phyloP scores from a whole-genome alignment of 2,329 filamentous ascomycete species.

The Ophiocordyceps camponoti-leonardi region DNA sequence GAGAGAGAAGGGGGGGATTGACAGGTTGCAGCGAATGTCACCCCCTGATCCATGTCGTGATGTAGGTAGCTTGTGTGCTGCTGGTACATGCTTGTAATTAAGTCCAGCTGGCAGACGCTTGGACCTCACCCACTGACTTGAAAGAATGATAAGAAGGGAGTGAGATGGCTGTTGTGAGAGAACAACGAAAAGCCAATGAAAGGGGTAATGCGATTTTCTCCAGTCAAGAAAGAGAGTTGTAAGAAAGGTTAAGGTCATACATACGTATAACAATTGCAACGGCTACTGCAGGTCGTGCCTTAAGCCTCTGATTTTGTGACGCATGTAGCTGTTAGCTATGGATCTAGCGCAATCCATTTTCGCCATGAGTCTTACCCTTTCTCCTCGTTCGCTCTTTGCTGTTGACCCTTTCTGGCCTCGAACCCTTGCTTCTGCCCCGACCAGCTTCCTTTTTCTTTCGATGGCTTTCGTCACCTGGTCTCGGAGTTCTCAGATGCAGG shows the following conservation, averaged over 20 bases:
- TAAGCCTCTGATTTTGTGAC: not conserved
- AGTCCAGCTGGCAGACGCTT: not conserved
- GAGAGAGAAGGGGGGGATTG: not conserved
- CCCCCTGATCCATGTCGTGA: not conserved
- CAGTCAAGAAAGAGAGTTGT: not conserved
- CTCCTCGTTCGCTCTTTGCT: not conserved
- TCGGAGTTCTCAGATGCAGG: not conserved
- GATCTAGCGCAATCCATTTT: constrained; percentile 3
- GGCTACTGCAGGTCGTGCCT: not conserved
- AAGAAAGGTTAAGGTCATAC: not conserved
- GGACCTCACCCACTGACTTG: not conserved
- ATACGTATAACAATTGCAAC: not conserved
- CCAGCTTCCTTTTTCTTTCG: not conserved
- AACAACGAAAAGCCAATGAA: not conserved
- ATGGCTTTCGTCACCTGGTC: not conserved
- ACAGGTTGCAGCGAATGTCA: not conserved
- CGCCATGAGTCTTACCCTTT: constrained; percentile 2
- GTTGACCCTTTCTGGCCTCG: too few species aligned
- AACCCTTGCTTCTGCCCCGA: not conserved
- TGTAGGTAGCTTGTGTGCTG: not conserved
- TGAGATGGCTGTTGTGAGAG: not conserved
- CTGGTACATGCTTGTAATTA: not conserved
- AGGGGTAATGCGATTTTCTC: not conserved
- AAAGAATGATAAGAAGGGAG: not conserved
- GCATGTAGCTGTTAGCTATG: constrained; percentile 2